Conservation (phyloP, 2,329 filamentous ascomycete genomes). For the Neopestalotiopsis clavispora region DNA sequence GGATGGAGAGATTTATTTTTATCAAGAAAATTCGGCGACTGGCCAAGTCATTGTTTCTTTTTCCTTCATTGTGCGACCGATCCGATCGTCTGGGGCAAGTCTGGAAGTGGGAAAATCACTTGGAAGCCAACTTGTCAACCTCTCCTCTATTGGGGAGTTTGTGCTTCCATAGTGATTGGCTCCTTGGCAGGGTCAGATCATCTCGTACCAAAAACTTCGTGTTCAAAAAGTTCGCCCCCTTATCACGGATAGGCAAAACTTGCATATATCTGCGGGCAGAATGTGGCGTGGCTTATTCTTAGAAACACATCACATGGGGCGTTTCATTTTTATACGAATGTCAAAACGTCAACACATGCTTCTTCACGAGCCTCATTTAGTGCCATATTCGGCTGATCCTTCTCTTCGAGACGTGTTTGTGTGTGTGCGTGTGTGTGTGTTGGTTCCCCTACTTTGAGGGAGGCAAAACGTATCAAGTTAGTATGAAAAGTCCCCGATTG, state of each 20-base stretch:
- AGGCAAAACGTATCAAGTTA: background rate
- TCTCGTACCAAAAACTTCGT: too few relatives aligned
- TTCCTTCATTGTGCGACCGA: too few relatives aligned
- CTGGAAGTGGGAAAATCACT: too few relatives aligned
- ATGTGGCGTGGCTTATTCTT: constrained; percentile 16
- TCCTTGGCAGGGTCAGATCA: too few relatives aligned
- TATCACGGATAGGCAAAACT: background rate
- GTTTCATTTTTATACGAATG: background rate
- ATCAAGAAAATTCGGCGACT: too few relatives aligned
- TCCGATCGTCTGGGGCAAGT: too few relatives aligned
- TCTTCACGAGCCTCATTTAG: constrained; percentile 1
- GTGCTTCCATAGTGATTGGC: too few relatives aligned
- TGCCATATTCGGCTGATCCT: background rate
- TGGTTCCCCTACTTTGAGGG: background rate
- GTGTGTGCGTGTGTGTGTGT: background rate
- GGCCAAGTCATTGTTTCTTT: too few relatives aligned
- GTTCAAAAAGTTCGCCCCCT: too few relatives aligned
- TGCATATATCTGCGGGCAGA: background rate
- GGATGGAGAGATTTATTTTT: too few relatives aligned
- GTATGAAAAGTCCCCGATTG: background rate
- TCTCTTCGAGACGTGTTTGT: background rate
- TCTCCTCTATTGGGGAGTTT: too few relatives aligned
- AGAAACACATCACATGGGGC: constrained; percentile 2
- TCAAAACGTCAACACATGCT: background rate
- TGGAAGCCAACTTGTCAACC: too few relatives aligned